Base-by-base conservation (phyloP, 2,329 filamentous ascomycete genomes). In the Diaporthe ampelina region DNA sequence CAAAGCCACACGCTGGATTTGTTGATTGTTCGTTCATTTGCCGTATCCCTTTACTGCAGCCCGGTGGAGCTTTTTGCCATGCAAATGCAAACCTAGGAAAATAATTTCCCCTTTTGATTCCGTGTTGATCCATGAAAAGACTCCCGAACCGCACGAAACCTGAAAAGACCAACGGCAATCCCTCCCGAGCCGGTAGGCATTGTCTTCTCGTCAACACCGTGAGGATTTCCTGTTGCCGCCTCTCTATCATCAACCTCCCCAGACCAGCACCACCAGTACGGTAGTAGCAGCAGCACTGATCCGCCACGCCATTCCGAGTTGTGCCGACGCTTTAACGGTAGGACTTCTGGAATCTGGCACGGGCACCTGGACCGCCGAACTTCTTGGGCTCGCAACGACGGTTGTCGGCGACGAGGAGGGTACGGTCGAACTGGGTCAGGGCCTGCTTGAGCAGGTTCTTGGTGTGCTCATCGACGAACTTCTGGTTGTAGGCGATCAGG, bases 361-460 rank as follows among this genome's bases (percentile, higher is more conserved):
- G 94, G 85, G 97, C 96, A 92, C 96, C 96, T 83, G 92, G 94
- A 94, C 94, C 94, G 86, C 92, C 93, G 85, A 95, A 94, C 91
- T 98, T 98, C 95, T 98, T 98, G 89, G 96, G 96, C 92, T 99
- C 97, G 88, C 95, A 97, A 83, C 97, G 94, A 88, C 97, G 94
- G 94, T 98, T 98, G 89, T 99, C 97, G 88, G 97, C 97, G 83
- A 99, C 97, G 84, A 99, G 94, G 81, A 99, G 93, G 85, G 80
- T 83, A 76, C 82, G 82, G 81, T 84, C 82, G 81, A 82, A 99
- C 87, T 95, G 92, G 84, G 96, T 94, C 81, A 99, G 93, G 81
- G 94, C 94, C 89, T 96, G 94, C 95, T 98, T 99, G 85, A 99
- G 92, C 89, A 95, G 91, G 93, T 98, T 98, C 94, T 99, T 99